These are phyloP conservation scores for Lenzites betulinus DNA, from an alignment of 768 basidiomycete genomes.

Conservation along the genomic window DNA sequence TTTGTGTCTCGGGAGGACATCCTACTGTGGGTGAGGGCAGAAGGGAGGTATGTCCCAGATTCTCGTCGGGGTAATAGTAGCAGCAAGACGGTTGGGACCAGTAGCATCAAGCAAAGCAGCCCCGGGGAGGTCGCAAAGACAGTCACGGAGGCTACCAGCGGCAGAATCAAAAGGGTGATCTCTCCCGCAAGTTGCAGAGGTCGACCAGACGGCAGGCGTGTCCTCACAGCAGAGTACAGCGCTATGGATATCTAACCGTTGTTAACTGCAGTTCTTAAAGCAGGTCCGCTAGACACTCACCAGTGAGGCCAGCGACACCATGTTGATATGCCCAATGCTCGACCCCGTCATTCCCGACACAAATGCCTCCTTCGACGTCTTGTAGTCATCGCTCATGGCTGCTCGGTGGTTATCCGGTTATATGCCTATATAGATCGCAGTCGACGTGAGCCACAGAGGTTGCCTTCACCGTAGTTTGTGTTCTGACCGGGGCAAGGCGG, in stretches of 20 bases:
- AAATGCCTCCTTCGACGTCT: constrained; percentile 79
- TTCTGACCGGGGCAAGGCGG: too few species aligned
- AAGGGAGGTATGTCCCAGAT: constrained; percentile 55
- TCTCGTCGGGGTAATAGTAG: constrained; percentile 45
- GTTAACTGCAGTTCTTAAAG: constrained; percentile 22
- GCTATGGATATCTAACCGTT: constrained; percentile 63
- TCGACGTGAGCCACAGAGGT: background rate
- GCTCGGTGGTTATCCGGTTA: background rate
- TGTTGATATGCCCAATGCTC: constrained; percentile 65
- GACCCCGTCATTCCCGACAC: constrained; percentile 76
- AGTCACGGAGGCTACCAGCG: constrained; percentile 83
- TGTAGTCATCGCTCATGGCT: constrained; percentile 50
- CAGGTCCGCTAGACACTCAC: constrained; percentile 42
- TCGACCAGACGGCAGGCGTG: constrained; percentile 45
- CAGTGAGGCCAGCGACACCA: constrained; percentile 62
- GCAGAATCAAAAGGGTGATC: constrained; percentile 68
- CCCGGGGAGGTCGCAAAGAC: constrained; percentile 62
- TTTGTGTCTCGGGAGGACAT: constrained; percentile 15
- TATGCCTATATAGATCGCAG: background rate
- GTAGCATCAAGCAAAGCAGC: constrained; percentile 50
- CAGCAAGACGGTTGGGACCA: constrained; percentile 47
- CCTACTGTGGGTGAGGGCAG: constrained; percentile 33
- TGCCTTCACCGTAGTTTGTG: too few species aligned
- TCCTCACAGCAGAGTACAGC: constrained; percentile 61
- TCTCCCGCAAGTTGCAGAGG: constrained; percentile 49